These are phyloP conservation scores for Fusarium sp. DNA, from an alignment of 2,329 filamentous ascomycete genomes.

Conservation along the genomic window DNA sequence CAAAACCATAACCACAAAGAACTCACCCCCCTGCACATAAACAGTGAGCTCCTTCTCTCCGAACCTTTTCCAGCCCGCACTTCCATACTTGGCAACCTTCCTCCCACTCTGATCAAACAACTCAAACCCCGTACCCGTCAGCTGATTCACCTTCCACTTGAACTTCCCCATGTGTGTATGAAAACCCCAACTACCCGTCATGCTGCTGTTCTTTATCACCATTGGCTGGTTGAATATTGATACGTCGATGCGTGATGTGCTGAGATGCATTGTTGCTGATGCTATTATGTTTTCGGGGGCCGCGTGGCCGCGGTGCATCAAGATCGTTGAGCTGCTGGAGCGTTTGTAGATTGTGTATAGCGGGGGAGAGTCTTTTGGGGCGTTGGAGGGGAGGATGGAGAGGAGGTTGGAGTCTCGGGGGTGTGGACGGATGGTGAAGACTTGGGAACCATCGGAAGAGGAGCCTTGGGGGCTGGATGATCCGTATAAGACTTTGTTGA, in stretches of 20 bases:
- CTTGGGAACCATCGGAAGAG: slow-evolving; percentile 1
- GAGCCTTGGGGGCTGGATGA: slow-evolving; percentile 7
- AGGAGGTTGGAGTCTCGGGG: slow-evolving; percentile 5
- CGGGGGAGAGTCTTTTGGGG: slow-evolving; percentile 25
- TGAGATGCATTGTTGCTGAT: slow-evolving; percentile 28
- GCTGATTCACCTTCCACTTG: slow-evolving; percentile 39
- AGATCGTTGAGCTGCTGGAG: slow-evolving; percentile 19
- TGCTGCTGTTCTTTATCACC: slow-evolving; percentile 19
- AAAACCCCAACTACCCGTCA: slow-evolving; percentile 30
- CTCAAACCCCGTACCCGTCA: slow-evolving; percentile 21
- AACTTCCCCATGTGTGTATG: slow-evolving; percentile 33
- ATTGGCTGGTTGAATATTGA: slow-evolving; percentile 34
- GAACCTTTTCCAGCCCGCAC: background rate
- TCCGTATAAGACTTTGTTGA: slow-evolving; percentile 22
- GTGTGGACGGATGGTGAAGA: slow-evolving; percentile 16
- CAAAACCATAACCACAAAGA: slow-evolving; percentile 32
- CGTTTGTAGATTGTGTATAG: slow-evolving; percentile 30
- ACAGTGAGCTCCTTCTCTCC: slow-evolving; percentile 34
- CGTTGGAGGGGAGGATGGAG: slow-evolving; percentile 17
- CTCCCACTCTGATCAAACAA: slow-evolving; percentile 27
- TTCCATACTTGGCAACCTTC: slow-evolving; percentile 35
- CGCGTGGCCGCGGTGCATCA: slow-evolving; percentile 23
- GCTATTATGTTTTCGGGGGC: slow-evolving; percentile 25
- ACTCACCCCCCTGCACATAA: slow-evolving; percentile 34
- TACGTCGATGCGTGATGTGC: slow-evolving; percentile 23